Conservation (phyloP, 2,329 filamentous ascomycete species). For the Fusarium tupiense region DNA sequence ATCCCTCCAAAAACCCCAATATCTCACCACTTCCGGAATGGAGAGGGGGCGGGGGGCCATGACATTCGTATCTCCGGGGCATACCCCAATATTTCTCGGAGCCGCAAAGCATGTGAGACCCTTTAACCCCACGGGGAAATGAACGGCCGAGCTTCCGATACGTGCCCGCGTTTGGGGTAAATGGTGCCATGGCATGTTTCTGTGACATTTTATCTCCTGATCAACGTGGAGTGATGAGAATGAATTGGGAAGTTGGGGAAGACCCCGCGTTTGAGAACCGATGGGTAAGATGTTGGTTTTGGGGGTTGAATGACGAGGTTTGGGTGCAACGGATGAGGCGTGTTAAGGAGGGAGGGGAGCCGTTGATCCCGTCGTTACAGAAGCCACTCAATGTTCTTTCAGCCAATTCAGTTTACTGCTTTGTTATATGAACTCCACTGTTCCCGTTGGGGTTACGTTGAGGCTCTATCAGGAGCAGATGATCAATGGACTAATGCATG, state of each 20-base stretch:
- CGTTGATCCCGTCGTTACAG: neutral
- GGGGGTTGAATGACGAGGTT: neutral
- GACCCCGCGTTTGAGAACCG: neutral
- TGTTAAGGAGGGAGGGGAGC: no score
- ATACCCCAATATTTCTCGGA: slow-evolving; percentile 13
- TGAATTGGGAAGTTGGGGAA: neutral
- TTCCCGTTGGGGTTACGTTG: neutral
- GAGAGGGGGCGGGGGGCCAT: neutral
- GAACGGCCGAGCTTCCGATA: slow-evolving; percentile 19
- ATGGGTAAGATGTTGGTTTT: neutral
- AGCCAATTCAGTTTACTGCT: accelerated
- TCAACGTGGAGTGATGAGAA: neutral
- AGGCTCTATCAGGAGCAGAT: neutral
- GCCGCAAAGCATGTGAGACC: slow-evolving; percentile 18
- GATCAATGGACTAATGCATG: neutral
- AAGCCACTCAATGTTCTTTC: no score
- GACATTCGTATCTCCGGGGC: neutral
- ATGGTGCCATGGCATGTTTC: neutral
- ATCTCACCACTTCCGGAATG: slow-evolving; percentile 2
- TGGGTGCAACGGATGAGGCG: accelerated
- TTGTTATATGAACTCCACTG: neutral
- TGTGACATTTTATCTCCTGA: slow-evolving; percentile 15
- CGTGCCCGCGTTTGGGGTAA: slow-evolving; percentile 20
- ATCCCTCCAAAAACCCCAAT: neutral
- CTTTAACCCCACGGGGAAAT: slow-evolving; percentile 21